These are phyloP conservation scores for Ploettnerulaceae sp. DNA, from an alignment of 2,329 filamentous ascomycete species.

Conservation along the genomic window DNA sequence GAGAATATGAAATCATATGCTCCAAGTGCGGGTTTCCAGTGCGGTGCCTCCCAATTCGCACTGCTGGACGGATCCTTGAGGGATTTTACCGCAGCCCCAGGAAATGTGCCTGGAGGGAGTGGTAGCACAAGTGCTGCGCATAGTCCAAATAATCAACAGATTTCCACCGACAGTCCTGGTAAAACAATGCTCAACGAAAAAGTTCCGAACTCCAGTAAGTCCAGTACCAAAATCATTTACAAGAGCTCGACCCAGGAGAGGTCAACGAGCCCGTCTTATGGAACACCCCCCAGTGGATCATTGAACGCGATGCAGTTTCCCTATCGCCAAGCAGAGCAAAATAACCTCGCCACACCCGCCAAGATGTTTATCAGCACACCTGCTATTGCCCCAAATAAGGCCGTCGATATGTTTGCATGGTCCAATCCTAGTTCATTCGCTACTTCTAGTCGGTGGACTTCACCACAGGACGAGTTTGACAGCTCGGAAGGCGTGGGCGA, in stretches of 20 bases:
- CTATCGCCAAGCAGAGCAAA: constrained; percentile 8
- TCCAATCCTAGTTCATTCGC: constrained; percentile 1
- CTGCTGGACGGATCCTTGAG: neutral
- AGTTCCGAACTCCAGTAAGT: neutral
- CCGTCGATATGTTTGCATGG: neutral
- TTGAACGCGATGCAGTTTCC: constrained; percentile 12
- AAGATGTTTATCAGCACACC: neutral
- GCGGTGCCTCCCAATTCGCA: neutral
- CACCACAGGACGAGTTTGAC: neutral
- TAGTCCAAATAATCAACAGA: constrained; percentile 5
- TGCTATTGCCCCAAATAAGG: neutral
- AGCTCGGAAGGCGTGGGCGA: neutral
- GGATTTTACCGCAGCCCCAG: neutral
- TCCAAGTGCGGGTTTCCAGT: neutral
- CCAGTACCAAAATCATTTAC: neutral
- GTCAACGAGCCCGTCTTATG: neutral
- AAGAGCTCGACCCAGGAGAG: neutral
- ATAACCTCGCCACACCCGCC: neutral
- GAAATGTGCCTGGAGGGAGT: neutral
- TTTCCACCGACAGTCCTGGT: neutral
- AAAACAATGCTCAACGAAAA: too few relatives aligned
- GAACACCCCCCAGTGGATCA: neutral
- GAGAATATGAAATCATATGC: constrained; percentile 13
- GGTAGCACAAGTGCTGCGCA: constrained; percentile 1
- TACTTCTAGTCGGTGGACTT: neutral